Percentiles rank a stretch among this genome's conserved stretches.
phyloP scores from a whole-genome alignment of 2,329 filamentous ascomycete genomes.

The Fusarium udum region DNA sequence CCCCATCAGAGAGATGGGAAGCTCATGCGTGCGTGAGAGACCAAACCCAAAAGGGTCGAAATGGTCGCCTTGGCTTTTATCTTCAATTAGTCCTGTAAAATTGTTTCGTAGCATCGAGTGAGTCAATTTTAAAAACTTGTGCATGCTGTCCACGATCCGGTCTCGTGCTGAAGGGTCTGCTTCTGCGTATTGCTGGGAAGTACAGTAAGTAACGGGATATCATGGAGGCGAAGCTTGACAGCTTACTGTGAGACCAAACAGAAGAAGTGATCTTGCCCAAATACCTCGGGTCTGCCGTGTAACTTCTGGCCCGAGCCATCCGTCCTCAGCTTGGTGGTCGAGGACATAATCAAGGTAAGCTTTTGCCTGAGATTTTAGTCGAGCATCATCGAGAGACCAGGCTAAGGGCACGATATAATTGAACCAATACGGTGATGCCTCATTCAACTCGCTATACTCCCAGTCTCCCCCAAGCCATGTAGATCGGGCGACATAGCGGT shows the following conservation, averaged over 20 bases:
- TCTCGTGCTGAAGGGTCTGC: background rate
- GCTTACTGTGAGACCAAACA: background rate
- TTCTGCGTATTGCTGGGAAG: background rate
- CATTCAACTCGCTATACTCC: background rate
- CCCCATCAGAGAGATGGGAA: background rate
- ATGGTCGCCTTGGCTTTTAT: background rate
- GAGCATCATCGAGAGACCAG: background rate
- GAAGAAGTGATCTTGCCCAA: background rate
- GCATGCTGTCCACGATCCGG: background rate
- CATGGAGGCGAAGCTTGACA: background rate
- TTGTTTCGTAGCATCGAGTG: background rate
- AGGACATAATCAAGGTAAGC: background rate
- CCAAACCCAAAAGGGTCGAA: background rate
- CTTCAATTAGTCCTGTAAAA: background rate
- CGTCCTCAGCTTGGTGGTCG: background rate
- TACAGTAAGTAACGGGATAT: background rate
- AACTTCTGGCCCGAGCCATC: background rate
- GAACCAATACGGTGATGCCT: background rate
- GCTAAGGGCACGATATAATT: background rate
- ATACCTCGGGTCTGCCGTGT: background rate
- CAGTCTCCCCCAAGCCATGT: background rate
- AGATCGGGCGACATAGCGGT: background rate
- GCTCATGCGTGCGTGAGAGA: background rate
- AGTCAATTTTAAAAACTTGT: background rate
- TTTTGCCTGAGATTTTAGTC: background rate